phyloP scores from a whole-genome alignment of 2,329 filamentous ascomycete genomes.

The Penicillium hesseltinei region DNA sequence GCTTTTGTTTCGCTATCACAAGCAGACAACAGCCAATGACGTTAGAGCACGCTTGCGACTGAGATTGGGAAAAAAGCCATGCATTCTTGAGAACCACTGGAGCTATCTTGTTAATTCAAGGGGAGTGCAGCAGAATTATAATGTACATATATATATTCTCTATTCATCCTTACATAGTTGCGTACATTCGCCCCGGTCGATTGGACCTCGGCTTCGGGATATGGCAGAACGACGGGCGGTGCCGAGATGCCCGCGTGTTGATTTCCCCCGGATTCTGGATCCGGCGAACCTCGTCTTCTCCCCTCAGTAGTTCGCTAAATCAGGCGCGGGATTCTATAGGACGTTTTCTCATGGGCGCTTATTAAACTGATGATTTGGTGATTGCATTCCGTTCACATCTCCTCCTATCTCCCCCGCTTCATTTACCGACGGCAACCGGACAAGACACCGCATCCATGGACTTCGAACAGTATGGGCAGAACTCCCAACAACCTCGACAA shows the following conservation, averaged over 20 bases:
- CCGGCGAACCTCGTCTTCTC: conserved; percentile 14
- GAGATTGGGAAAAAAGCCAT: neutral
- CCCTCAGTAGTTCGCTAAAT: conserved; percentile 6
- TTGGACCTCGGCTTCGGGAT: conserved; percentile 39
- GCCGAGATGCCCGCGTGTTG: conserved; percentile 27
- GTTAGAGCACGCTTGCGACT: neutral
- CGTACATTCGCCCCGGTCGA: neutral
- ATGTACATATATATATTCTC: neutral
- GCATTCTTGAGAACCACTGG: neutral
- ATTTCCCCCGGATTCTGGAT: conserved; percentile 35
- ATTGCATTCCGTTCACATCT: conserved; percentile 18
- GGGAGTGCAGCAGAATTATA: neutral
- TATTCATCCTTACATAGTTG: neutral
- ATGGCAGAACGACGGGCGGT: conserved; percentile 35
- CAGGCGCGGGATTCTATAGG: conserved; percentile 1
- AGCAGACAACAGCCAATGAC: conserved; percentile 2
- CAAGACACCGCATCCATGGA: conserved; percentile 39
- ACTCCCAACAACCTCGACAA: conserved; percentile 50
- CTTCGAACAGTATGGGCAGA: conserved; percentile 39
- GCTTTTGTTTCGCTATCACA: conserved; percentile 1
- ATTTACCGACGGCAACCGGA: conserved; percentile 25
- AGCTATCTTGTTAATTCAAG: neutral
- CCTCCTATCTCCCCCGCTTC: conserved; percentile 1
- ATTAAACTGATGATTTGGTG: conserved; percentile 6
- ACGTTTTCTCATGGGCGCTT: conserved; percentile 5